These are phyloP conservation scores for Melampsora larici-populina DNA, from an alignment of 1,284 basidiomycete genomes.

Conservation along the genomic window DNA sequence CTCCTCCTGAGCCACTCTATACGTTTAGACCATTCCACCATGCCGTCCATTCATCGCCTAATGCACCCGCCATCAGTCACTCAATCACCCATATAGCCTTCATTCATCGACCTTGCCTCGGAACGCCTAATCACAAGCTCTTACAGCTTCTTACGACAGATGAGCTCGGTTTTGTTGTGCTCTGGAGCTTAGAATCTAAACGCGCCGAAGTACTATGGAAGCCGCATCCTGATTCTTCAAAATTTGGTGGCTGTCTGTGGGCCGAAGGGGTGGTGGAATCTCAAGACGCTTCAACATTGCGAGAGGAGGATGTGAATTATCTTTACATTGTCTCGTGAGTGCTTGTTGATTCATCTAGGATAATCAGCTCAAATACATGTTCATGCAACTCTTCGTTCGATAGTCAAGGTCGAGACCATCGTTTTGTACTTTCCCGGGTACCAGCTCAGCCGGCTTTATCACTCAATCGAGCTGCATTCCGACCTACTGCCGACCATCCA, in stretches of 20 bases:
- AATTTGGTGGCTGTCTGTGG: constrained; percentile 34
- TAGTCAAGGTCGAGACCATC: constrained; percentile 37
- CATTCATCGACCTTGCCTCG: constrained; percentile 5
- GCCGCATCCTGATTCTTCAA: constrained; percentile 17
- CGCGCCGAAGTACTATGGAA: constrained; percentile 27
- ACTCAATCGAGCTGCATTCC: constrained; percentile 24
- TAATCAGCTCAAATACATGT: neutral
- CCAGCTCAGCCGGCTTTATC: neutral
- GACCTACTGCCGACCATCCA: constrained; percentile 3
- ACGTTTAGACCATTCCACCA: constrained; percentile 3
- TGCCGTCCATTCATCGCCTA: neutral
- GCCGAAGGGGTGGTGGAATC: neutral
- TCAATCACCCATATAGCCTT: constrained; percentile 7
- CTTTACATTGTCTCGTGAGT: constrained; percentile 37
- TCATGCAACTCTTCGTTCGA: neutral
- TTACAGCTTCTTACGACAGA: constrained; percentile 23
- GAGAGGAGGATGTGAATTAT: neutral
- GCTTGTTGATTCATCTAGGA: neutral
- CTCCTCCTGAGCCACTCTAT: constrained; percentile 7
- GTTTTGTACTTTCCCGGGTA: constrained; percentile 5
- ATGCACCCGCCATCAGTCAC: neutral
- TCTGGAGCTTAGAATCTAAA: constrained; percentile 33
- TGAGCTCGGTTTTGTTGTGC: constrained; percentile 14
- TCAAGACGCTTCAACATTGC: neutral
- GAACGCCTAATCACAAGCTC: neutral